A percentile compares a stretch with the other conserved stretches of the same genome.
phyloP scores from a whole-genome alignment of 2,329 filamentous ascomycete genomes.

The Clonostachys byssicola region DNA sequence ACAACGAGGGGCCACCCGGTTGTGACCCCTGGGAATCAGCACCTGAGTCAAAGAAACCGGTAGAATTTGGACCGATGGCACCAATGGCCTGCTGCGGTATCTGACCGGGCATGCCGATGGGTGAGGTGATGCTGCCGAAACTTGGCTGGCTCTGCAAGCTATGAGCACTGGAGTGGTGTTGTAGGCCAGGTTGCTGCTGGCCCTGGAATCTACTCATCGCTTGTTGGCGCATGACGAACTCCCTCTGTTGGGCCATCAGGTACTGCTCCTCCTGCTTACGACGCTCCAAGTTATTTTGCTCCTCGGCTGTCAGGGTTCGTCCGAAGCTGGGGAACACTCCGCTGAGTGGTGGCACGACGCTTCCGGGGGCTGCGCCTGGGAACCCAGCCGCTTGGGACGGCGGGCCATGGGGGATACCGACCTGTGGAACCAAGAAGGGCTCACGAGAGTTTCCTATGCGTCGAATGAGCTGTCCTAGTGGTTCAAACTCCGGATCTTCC shows the following conservation, averaged over 20 bases:
- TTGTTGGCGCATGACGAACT: conserved; percentile 85
- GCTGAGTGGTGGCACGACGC: conserved; percentile 82
- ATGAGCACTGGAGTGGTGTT: conserved; percentile 93
- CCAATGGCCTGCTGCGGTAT: conserved; percentile 47
- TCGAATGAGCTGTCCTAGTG: conserved; percentile 87
- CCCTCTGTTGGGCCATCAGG: conserved; percentile 91
- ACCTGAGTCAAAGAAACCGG: conserved; percentile 67
- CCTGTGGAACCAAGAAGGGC: conserved; percentile 95
- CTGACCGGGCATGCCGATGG: conserved; percentile 51
- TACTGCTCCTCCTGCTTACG: conserved; percentile 98
- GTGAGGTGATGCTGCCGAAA: conserved; percentile 92
- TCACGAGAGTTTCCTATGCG: conserved; percentile 96
- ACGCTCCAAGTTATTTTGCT: conserved; percentile 94
- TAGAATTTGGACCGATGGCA: conserved; percentile 31
- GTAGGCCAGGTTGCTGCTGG: conserved; percentile 43
- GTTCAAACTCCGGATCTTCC: conserved; percentile 92
- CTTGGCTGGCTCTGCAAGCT: conserved; percentile 96
- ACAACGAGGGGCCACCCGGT: conserved; percentile 11
- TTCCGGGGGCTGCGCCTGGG: conserved; percentile 45
- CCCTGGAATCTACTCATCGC: conserved; percentile 66
- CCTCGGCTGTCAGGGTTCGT: conserved; percentile 91
- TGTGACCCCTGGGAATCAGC: conserved; percentile 25
- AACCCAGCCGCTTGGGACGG: conserved; percentile 49
- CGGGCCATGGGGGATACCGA: conserved; percentile 87
- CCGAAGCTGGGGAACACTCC: conserved; percentile 95